Base-by-base conservation (phyloP, 2,329 filamentous ascomycete species). In the Tolypocladium album region DNA sequence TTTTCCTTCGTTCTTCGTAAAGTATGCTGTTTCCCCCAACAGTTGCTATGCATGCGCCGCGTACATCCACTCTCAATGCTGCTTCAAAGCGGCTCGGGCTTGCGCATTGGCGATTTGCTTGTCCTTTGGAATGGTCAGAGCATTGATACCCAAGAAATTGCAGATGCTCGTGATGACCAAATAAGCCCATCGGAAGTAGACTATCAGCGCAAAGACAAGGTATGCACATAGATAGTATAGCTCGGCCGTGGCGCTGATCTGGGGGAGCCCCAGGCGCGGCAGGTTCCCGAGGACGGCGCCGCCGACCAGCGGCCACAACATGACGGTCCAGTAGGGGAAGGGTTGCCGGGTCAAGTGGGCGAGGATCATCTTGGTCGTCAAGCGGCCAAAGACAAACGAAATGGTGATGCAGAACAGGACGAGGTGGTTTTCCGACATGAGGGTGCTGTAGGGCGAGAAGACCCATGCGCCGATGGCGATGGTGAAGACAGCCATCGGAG, bases 361-460 rank as follows among this genome's bases (percentile, higher is more conserved):
- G 22, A 99, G 86, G 70, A 99, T 99, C 75, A 97, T 97, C 79
- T 97, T 99, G 45, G 94, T 99, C 0, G 94, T 97, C 88, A 99
- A 92, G 66, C 94, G 88, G 42, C 94, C 94, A 73, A 99, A 97
- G 61, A 97, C 94, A 68, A 97, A 92, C n/a, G 90, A 89, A 81
- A 97, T 89, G 61, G 90, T 96, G 62, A 96, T 76, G 78, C 92
- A 97, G 74, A 96, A 96, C 55, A 97, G 83, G 13, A 95, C 86
- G 1, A 99, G 83, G 69, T 94, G 89, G 76, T 97, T 97, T 62
- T 96, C 86, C 42, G 78, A 76, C 70, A 95, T 82, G 43, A 99
- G 76, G 13, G 84, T 87, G 61, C 92, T 96, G 78, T 96, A 85
- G 0, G 93, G 92, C 20, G 90, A 95, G 71, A 89, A 94, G 3